Evolutionary conservation across 192 early-diverging fungal genomes (phyloP).

Genomic region (Oehlia diaphana): DNA sequence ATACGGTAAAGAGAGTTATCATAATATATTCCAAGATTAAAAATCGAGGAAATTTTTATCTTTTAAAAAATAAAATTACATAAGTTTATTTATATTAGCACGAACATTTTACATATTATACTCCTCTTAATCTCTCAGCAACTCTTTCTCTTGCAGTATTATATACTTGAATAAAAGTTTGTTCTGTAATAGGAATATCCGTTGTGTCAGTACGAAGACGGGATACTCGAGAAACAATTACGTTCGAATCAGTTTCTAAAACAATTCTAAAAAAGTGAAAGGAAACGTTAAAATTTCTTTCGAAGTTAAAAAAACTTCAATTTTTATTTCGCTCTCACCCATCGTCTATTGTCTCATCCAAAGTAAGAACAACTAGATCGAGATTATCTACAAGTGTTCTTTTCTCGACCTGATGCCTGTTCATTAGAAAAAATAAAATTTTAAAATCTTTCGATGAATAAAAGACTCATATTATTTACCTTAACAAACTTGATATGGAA

Average conservation of each 20-base stretch:
- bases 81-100: not conserved
- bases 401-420: constrained; percentile 89
- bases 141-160: constrained; percentile 77
- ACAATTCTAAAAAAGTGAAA: constrained; percentile 53
- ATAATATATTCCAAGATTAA: not conserved
- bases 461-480: constrained; percentile 45
- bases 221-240: constrained; percentile 74
- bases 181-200: constrained; percentile 77
- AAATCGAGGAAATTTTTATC: not conserved
- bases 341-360: constrained; percentile 96
- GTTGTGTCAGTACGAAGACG: constrained; percentile 71
- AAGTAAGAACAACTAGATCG: constrained; percentile 84
- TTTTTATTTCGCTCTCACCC: constrained; percentile 56
- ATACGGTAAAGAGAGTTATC: not conserved
- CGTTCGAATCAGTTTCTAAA: constrained; percentile 73
- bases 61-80: not conserved
- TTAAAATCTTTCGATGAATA: not conserved
- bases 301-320: not conserved
- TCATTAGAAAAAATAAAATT: not conserved
- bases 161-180: constrained; percentile 72
- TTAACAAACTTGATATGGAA: constrained; percentile 79
- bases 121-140: constrained; percentile 61
- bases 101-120: not conserved
- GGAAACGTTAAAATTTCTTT: not conserved
- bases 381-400: constrained; percentile 86